These are phyloP conservation scores for Diaporthe citriasiana DNA, from an alignment of 2,329 filamentous ascomycete species.

Conservation along the genomic window DNA sequence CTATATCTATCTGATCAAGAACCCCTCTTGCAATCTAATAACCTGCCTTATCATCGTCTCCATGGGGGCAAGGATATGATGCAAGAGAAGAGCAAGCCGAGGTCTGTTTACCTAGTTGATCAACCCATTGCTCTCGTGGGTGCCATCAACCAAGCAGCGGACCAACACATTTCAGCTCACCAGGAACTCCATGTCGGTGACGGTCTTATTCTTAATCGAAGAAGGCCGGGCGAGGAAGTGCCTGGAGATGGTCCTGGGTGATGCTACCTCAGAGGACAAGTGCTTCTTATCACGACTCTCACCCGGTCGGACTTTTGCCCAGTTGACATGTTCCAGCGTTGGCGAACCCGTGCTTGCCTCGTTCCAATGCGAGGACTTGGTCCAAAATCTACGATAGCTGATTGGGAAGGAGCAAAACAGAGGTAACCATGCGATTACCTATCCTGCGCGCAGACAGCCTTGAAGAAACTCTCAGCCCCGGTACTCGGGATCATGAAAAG, in stretches of 20 bases:
- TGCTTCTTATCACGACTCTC: background rate
- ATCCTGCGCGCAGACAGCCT: background rate
- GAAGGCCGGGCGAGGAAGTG: background rate
- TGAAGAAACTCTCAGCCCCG: background rate
- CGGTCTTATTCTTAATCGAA: no score
- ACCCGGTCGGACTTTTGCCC: background rate
- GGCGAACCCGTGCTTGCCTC: no score
- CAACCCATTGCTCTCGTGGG: conserved; percentile 10
- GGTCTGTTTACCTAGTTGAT: conserved; percentile 35
- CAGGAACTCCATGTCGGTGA: background rate
- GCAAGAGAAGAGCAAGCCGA: conserved; percentile 70
- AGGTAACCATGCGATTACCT: background rate
- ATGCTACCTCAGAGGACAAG: background rate
- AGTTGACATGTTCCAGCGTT: background rate
- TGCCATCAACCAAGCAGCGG: conserved; percentile 35
- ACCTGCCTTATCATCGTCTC: conserved; percentile 64
- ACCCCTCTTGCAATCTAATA: conserved; percentile 79
- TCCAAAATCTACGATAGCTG: no score
- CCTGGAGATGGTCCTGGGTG: background rate
- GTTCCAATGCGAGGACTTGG: no score
- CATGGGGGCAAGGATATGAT: conserved; percentile 78
- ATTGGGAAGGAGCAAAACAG: background rate
- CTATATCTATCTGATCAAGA: background rate
- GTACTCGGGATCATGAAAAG: background rate
- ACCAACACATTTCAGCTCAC: background rate